Conservation (phyloP, 116 monocot genomes). For the Trichopus zeylanicus region DNA sequence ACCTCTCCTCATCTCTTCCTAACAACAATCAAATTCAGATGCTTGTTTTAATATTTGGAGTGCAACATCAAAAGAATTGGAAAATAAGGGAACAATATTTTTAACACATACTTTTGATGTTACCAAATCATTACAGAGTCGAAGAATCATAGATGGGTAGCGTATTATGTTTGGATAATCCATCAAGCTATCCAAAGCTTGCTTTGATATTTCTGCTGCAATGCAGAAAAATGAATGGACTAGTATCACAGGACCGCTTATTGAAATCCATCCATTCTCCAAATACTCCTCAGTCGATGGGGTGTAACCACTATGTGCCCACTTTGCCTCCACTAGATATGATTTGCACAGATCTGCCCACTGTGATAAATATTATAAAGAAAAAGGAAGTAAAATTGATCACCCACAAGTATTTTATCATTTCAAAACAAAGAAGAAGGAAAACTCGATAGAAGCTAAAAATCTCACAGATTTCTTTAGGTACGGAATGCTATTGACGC, state of each 20-base stretch:
- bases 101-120: slow-evolving; percentile 20
- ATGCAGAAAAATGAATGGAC: slow-evolving; percentile 5
- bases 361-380: no score
- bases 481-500: no score
- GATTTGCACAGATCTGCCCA: slow-evolving; percentile 22
- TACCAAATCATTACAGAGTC: slow-evolving; percentile 32
- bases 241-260: background rate
- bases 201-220: background rate
- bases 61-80: background rate
- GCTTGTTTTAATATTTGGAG: background rate
- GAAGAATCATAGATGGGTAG: slow-evolving; percentile 12
- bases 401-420: no score
- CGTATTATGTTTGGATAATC: slow-evolving; percentile 12
- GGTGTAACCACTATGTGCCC: background rate
- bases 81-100: background rate
- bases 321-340: slow-evolving; percentile 20
- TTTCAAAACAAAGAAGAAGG: no score
- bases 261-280: slow-evolving; percentile 17
- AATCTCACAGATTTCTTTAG: no score
- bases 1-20: slow-evolving; percentile 28
- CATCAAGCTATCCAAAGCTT: slow-evolving; percentile 4
- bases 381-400: no score
- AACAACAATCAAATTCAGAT: background rate
- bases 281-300: slow-evolving; percentile 17
- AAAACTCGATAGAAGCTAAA: no score